These are phyloP conservation scores for Terana coerulea DNA, from an alignment of 768 basidiomycete genomes.

Conservation along the genomic window DNA sequence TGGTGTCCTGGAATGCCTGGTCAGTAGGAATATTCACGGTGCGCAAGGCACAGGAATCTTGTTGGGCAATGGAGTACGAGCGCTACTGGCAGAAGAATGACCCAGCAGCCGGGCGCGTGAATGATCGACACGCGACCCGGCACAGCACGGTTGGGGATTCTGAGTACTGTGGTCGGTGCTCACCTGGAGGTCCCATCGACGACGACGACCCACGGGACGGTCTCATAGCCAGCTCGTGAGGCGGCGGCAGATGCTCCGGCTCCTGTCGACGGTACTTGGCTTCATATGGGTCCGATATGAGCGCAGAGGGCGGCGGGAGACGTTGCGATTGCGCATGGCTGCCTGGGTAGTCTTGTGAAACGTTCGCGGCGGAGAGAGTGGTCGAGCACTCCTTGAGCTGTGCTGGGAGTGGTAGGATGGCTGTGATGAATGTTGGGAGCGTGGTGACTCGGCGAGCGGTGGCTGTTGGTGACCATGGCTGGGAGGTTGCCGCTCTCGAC, in stretches of 20 bases:
- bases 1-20: conserved; percentile 12
- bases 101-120: conserved; percentile 1
- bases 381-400: conserved; percentile 17
- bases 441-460: conserved; percentile 18
- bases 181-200: conserved; percentile 10
- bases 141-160: not conserved
- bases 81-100: conserved; percentile 1
- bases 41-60: not conserved
- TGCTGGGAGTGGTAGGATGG: conserved; percentile 14
- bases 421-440: conserved; percentile 15
- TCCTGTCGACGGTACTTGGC: conserved; percentile 14
- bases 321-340: conserved; percentile 14
- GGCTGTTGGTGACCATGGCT: conserved; percentile 27
- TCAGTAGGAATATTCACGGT: not conserved
- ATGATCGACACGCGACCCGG: conserved; percentile 6
- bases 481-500: conserved; percentile 22
- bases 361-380: conserved; percentile 12
- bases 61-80: not conserved
- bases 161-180: not conserved
- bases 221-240: conserved; percentile 19
- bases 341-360: conserved; percentile 11
- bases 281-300: conserved; percentile 19
- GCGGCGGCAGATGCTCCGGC: conserved; percentile 14
- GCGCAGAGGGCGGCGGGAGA: conserved; percentile 22
- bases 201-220: conserved; percentile 6